These are phyloP conservation scores for Suhomyces pyralidae DNA, from an alignment of 805 yeast species.

Conservation along the genomic window DNA sequence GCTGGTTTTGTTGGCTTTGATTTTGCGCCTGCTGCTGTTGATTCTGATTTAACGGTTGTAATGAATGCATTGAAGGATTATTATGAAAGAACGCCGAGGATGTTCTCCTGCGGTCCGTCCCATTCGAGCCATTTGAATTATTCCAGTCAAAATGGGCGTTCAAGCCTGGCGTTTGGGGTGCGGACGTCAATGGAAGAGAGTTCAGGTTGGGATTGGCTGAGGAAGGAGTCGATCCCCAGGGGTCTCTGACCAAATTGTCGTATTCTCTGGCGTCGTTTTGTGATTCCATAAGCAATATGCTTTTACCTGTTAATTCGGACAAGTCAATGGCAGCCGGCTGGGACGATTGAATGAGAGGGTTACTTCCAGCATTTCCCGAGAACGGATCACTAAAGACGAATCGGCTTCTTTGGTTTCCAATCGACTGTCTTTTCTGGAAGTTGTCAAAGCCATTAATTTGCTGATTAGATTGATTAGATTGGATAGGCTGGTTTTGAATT, in stretches of 20 bases:
- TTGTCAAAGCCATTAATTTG: slow-evolving; percentile 14
- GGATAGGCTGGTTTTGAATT: background rate
- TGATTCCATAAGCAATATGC: slow-evolving; percentile 43
- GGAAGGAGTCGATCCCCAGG: slow-evolving; percentile 30
- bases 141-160: slow-evolving; percentile 35
- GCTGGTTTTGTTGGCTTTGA: slow-evolving; percentile 5
- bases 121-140: background rate
- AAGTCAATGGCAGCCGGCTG: slow-evolving; percentile 25
- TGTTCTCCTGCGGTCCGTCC: slow-evolving; percentile 47
- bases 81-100: slow-evolving; percentile 51
- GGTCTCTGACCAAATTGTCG: slow-evolving; percentile 47
- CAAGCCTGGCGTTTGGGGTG: slow-evolving; percentile 41
- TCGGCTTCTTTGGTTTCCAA: slow-evolving; percentile 61
- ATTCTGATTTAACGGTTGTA: background rate
- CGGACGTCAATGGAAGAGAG: slow-evolving; percentile 18
- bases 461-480: too few relatives aligned
- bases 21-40: slow-evolving; percentile 5
- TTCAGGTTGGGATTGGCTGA: slow-evolving; percentile 2
- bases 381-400: slow-evolving; percentile 68
- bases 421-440: slow-evolving; percentile 49
- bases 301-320: slow-evolving; percentile 40
- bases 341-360: background rate
- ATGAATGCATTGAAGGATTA: slow-evolving; percentile 11
- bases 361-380: slow-evolving; percentile 10
- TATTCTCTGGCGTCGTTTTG: slow-evolving; percentile 47